These are phyloP conservation scores for Sherardia arvensis DNA, from an alignment of 257 asterid genomes.

Conservation along the genomic window DNA sequence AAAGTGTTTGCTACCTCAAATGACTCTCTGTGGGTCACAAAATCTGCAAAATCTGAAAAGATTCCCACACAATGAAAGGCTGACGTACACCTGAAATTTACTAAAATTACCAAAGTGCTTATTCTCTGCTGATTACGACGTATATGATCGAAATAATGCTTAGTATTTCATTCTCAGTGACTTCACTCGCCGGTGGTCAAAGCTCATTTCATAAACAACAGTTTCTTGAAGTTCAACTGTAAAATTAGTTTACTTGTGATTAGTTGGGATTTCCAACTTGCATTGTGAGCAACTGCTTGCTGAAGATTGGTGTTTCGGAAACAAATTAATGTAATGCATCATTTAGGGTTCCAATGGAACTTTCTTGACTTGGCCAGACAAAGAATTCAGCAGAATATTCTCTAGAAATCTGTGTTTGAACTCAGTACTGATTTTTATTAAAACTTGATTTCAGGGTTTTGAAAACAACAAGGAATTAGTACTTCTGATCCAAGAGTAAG, in stretches of 20 bases:
- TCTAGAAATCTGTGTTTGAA: neutral
- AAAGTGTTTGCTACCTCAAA: conserved; percentile 29
- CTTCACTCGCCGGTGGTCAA: conserved; percentile 1
- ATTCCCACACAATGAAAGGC: conserved; percentile 35
- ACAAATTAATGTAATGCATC: neutral
- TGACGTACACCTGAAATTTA: conserved; percentile 23
- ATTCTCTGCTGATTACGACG: conserved; percentile 7
- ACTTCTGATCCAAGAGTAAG: neutral
- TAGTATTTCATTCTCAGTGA: neutral
- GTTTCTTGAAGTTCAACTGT: neutral
- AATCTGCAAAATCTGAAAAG: conserved; percentile 48
- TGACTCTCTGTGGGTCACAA: conserved; percentile 35
- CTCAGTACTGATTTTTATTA: too few species aligned
- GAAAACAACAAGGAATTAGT: neutral
- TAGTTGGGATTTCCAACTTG: neutral
- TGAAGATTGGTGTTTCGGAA: neutral
- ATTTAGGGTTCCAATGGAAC: conserved; percentile 7
- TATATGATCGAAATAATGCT: neutral
- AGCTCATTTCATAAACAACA: neutral
- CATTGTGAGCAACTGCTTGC: neutral
- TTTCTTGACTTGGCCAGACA: too few species aligned
- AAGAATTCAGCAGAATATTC: neutral
- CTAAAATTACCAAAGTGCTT: neutral
- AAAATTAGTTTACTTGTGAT: neutral
- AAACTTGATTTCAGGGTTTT: conserved; percentile 3